Conservation (phyloP, 257 asterid species). For the Sherardia arvensis region DNA sequence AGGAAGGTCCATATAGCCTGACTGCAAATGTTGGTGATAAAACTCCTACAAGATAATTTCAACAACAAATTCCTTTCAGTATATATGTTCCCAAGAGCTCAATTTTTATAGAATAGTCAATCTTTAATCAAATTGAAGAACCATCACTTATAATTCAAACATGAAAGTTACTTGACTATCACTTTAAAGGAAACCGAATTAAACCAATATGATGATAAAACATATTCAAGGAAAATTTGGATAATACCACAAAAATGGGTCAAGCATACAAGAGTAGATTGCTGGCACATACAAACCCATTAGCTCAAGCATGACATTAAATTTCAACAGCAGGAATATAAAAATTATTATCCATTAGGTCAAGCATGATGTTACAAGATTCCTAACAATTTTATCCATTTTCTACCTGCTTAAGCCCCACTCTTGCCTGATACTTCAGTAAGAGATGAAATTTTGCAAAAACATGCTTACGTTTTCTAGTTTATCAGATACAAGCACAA, state of each 20-base stretch:
- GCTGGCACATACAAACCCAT: too few species aligned
- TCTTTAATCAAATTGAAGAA: background rate
- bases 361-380: too few species aligned
- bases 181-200: background rate
- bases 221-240: background rate
- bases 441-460: background rate
- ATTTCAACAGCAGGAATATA: background rate
- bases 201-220: background rate
- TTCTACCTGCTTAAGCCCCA: too few species aligned
- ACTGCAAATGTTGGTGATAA: slow-evolving; percentile 37
- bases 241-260: background rate
- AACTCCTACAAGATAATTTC: slow-evolving; percentile 42
- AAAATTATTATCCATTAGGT: too few species aligned
- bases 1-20: slow-evolving; percentile 37
- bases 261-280: background rate
- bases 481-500: background rate
- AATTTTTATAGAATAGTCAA: background rate
- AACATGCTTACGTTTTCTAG: background rate
- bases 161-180: background rate
- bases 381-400: background rate
- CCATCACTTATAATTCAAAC: background rate
- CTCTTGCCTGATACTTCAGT: background rate
- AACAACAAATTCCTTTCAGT: background rate
- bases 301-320: background rate
- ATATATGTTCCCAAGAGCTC: background rate